These are phyloP conservation scores for Sporobolomyces phaffii DNA, from an alignment of 768 basidiomycete species.

Conservation along the genomic window DNA sequence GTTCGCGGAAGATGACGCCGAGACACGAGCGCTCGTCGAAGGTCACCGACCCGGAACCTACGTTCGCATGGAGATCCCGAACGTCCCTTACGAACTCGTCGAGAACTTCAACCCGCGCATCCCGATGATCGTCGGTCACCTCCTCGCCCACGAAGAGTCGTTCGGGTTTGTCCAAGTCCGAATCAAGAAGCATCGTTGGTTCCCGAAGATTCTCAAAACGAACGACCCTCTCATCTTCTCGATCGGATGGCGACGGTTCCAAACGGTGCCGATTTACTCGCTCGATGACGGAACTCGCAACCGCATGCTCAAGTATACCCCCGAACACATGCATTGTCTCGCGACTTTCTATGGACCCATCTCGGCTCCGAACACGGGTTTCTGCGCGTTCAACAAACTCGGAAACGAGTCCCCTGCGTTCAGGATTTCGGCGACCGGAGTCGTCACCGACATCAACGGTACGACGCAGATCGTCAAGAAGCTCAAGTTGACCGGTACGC, in stretches of 20 bases:
- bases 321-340: conserved; percentile 99
- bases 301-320: conserved; percentile 99
- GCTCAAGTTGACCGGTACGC: conserved; percentile 87
- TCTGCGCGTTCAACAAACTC: conserved; percentile 92
- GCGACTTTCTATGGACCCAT: conserved; percentile 96
- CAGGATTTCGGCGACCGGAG: conserved; percentile 85
- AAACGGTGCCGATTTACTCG: conserved; percentile 88
- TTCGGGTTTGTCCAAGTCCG: conserved; percentile 92
- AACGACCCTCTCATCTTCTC: conserved; percentile 96
- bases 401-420: conserved; percentile 64
- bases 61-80: conserved; percentile 77
- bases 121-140: conserved; percentile 86
- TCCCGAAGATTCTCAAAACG: conserved; percentile 79
- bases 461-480: conserved; percentile 97
- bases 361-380: conserved; percentile 84
- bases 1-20: conserved; percentile 70
- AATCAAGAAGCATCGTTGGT: conserved; percentile 95
- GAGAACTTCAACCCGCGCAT: conserved; percentile 86
- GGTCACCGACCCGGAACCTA: conserved; percentile 86
- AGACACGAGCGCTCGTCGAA: conserved; percentile 74
- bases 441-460: conserved; percentile 85
- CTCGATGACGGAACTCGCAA: conserved; percentile 90
- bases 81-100: conserved; percentile 84
- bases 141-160: conserved; percentile 79
- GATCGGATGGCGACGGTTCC: conserved; percentile 96